Evolutionary conservation across 768 basidiomycete genomes (phyloP).

Genomic region (Mycena galopus): DNA sequence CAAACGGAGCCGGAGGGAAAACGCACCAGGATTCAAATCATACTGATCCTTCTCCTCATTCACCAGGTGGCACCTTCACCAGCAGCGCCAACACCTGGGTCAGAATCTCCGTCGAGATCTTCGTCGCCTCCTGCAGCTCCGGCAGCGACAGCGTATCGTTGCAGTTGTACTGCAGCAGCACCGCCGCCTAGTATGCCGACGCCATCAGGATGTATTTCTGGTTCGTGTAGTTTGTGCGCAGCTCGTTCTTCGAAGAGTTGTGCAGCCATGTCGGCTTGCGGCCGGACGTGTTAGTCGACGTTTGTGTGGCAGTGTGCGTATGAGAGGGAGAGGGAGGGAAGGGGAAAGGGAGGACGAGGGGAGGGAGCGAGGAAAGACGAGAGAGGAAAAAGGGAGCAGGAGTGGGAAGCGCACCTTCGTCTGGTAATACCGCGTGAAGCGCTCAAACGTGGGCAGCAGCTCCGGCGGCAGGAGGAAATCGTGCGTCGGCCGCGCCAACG

Average conservation of each 20-base stretch:
- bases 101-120: too few relatives aligned
- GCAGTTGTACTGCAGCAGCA: too few relatives aligned
- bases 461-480: constrained; percentile 92
- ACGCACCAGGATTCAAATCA: too few relatives aligned
- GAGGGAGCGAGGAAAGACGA: neutral
- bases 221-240: constrained; percentile 91
- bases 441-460: constrained; percentile 87
- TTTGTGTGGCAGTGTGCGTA: too few relatives aligned
- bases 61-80: too few relatives aligned
- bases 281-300: too few relatives aligned
- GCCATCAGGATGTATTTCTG: constrained; percentile 98
- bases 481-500: constrained; percentile 83
- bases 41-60: too few relatives aligned
- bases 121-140: too few relatives aligned
- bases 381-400: neutral
- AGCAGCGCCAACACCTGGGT: too few relatives aligned
- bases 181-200: constrained; percentile 93
- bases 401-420: neutral
- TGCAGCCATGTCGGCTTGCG: constrained; percentile 99
- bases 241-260: constrained; percentile 98
- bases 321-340: neutral
- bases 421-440: constrained; percentile 93
- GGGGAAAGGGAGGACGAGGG: neutral
- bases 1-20: too few relatives aligned
- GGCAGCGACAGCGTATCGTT: too few relatives aligned